phyloP scores from a whole-genome alignment of 768 basidiomycete species.

The Lepiota venenata region DNA sequence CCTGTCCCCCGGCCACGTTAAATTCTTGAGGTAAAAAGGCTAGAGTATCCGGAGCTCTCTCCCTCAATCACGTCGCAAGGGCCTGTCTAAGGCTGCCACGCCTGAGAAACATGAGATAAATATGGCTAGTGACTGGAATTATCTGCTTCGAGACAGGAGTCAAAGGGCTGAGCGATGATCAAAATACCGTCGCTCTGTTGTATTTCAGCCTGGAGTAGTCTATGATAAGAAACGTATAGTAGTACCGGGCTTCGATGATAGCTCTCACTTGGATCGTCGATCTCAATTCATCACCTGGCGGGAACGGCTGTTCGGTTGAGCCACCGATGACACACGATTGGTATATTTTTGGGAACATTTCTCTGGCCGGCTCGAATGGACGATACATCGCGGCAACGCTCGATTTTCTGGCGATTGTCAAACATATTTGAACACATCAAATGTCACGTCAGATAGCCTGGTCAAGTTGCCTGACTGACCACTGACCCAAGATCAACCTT shows the following conservation, averaged over 20 bases:
- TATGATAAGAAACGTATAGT: no score
- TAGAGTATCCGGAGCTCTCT: no score
- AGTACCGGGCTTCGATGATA: background rate
- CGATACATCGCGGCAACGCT: background rate
- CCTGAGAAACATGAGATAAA: background rate
- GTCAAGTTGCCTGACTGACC: background rate
- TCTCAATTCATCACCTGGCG: no score
- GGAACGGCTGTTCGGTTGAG: no score
- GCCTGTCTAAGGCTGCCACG: background rate
- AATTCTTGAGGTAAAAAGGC: no score
- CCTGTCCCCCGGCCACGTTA: no score
- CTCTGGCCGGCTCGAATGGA: background rate
- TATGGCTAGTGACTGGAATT: background rate
- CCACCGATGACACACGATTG: background rate
- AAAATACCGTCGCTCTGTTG: background rate
- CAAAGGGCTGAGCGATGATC: background rate
- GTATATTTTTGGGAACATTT: background rate
- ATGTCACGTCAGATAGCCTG: background rate
- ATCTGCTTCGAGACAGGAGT: background rate
- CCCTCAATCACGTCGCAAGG: no score
- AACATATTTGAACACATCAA: background rate
- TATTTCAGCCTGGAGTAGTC: background rate
- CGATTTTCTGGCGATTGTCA: background rate
- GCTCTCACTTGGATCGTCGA: background rate
- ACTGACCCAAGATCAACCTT: background rate